phyloP scores from a whole-genome alignment of 1,284 basidiomycete genomes.

The Caloboletus firmus region DNA sequence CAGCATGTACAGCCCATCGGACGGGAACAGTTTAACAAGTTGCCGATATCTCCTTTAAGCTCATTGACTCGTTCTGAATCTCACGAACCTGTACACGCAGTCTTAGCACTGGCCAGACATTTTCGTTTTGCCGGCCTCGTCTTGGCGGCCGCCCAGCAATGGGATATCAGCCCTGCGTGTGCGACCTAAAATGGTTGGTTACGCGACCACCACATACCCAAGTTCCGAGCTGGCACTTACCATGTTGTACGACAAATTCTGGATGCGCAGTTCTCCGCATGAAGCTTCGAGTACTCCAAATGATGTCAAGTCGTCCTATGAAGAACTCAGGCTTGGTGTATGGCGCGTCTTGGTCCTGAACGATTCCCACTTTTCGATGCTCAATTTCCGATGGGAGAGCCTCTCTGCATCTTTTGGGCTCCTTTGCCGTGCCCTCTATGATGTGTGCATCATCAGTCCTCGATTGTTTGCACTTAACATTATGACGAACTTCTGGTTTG shows the following conservation, averaged over 20 bases:
- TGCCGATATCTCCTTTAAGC: background rate
- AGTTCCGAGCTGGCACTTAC: background rate
- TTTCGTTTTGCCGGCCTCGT: too few relatives aligned
- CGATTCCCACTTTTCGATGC: slow-evolving; percentile 3
- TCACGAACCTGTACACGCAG: background rate
- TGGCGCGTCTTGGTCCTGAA: slow-evolving; percentile 27
- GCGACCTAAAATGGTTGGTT: too few relatives aligned
- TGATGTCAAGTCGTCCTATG: slow-evolving; percentile 4
- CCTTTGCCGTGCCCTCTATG: slow-evolving; percentile 20
- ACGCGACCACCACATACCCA: background rate
- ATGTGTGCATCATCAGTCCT: slow-evolving; percentile 25
- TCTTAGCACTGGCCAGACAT: too few relatives aligned
- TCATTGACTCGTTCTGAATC: background rate
- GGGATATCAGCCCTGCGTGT: too few relatives aligned
- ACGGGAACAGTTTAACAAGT: background rate
- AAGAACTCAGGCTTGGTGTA: slow-evolving; percentile 25
- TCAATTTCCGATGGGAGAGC: slow-evolving; percentile 11
- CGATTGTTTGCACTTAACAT: slow-evolving; percentile 19
- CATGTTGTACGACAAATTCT: background rate
- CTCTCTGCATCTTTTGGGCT: slow-evolving; percentile 4
- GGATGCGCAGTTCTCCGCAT: background rate
- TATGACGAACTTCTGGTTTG: slow-evolving; percentile 19
- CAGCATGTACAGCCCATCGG: too few relatives aligned
- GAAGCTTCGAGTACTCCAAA: background rate
- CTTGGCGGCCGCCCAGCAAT: too few relatives aligned